phyloP scores from a whole-genome alignment of 2,329 filamentous ascomycete species.

The Akanthomyces dipterigenus region DNA sequence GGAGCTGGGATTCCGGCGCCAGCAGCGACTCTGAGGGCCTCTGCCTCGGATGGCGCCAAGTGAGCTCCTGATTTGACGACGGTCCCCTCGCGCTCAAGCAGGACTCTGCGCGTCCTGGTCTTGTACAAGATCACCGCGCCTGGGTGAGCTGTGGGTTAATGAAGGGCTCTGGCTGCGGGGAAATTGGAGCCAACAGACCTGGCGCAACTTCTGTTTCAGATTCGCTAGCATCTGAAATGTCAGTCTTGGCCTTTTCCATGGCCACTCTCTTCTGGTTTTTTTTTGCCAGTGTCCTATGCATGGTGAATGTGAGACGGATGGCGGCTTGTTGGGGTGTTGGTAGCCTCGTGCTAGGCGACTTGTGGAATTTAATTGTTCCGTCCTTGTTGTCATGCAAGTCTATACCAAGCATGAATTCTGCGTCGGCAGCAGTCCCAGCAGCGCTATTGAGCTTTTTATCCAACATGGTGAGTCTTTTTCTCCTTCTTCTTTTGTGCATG shows the following conservation, averaged over 20 bases:
- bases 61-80: conserved; percentile 22
- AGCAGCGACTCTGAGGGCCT: conserved; percentile 19
- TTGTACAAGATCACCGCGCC: conserved; percentile 18
- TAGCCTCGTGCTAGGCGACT: too few relatives aligned
- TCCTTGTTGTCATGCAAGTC: too few relatives aligned
- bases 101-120: conserved; percentile 18
- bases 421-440: too few relatives aligned
- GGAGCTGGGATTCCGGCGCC: conserved; percentile 19
- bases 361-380: too few relatives aligned
- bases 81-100: conserved; percentile 18
- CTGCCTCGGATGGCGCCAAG: conserved; percentile 20
- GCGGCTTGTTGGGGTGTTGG: too few relatives aligned
- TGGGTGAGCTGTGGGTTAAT: conserved; percentile 8
- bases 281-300: neutral
- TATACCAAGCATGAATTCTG: too few relatives aligned
- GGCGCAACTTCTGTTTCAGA: conserved; percentile 19
- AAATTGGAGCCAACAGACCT: conserved; percentile 15
- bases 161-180: neutral
- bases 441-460: too few relatives aligned
- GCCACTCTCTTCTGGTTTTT: neutral
- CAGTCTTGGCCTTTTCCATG: neutral
- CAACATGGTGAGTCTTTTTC: too few relatives aligned
- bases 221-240: conserved; percentile 7
- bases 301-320: neutral
- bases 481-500: too few relatives aligned